A percentile compares a stretch with the other conserved stretches of the same genome.
Evolutionary conservation across 768 basidiomycete species (phyloP).

Genomic region (Filobasidium floriforme): DNA sequence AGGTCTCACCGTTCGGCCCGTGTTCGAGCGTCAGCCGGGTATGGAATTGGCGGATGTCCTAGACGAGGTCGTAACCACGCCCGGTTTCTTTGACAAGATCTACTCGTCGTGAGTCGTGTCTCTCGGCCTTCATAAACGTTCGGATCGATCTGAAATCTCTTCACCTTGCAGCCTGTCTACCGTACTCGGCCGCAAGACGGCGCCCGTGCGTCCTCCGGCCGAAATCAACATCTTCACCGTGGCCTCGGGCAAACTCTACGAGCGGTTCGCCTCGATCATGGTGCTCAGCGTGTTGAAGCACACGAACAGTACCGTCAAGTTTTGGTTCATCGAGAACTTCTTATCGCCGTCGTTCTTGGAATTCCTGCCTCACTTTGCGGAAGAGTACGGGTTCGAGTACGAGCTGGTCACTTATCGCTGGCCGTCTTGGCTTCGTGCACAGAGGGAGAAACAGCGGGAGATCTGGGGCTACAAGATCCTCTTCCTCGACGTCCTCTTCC

Average conservation of each 20-base stretch:
- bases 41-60: constrained; percentile 79
- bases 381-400: constrained; percentile 66
- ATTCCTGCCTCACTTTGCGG: constrained; percentile 87
- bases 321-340: constrained; percentile 99
- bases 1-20: constrained; percentile 79
- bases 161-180: constrained; percentile 3
- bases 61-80: constrained; percentile 36
- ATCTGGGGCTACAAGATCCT: constrained; percentile 99
- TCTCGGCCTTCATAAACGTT: neutral
- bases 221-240: constrained; percentile 99
- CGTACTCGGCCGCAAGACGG: constrained; percentile 16
- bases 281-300: constrained; percentile 90
- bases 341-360: constrained; percentile 93
- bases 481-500: constrained; percentile 97
- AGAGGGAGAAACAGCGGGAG: constrained; percentile 94
- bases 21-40: constrained; percentile 60
- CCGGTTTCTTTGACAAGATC: constrained; percentile 15
- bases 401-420: constrained; percentile 98
- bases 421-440: constrained; percentile 95
- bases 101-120: constrained; percentile 13
- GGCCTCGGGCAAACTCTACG: constrained; percentile 90
- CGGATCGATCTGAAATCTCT: neutral
- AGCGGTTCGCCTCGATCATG: constrained; percentile 99
- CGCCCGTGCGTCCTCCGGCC: constrained; percentile 52
- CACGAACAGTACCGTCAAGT: constrained; percentile 90